A percentile compares a stretch with the other conserved stretches of the same genome.
Conservation (phyloP, 2,329 filamentous ascomycete genomes). For the Beauveria australis region DNA sequence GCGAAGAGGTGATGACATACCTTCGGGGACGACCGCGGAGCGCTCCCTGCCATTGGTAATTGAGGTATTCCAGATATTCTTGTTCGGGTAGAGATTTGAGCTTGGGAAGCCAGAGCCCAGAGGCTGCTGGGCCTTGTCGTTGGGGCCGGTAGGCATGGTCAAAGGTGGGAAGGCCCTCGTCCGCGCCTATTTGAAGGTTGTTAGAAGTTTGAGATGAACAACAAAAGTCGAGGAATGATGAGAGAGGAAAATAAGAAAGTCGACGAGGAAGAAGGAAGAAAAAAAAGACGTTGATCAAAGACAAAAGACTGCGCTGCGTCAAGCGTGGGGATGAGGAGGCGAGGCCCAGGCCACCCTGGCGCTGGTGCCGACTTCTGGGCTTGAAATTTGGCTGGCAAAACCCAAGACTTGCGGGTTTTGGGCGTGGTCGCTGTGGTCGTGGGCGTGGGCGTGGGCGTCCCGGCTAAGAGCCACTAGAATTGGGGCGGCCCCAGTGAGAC, state of each 20-base stretch:
- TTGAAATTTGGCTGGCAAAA: conserved; percentile 3
- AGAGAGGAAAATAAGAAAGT: neutral
- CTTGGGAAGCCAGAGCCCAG: conserved; percentile 32
- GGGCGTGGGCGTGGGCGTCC: neutral
- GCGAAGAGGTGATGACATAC: conserved; percentile 27
- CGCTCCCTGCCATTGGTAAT: conserved; percentile 33
- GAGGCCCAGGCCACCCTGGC: neutral
- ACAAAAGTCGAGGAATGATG: conserved; percentile 8
- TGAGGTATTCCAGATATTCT: conserved; percentile 33
- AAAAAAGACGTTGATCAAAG: neutral
- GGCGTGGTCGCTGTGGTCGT: no score
- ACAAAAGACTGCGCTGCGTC: conserved; percentile 12
- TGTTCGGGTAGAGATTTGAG: conserved; percentile 28
- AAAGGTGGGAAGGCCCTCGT: conserved; percentile 31
- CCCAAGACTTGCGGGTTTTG: conserved; percentile 10
- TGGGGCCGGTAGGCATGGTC: conserved; percentile 26
- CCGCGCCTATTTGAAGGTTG: conserved; percentile 22
- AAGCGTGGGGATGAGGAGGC: conserved; percentile 1
- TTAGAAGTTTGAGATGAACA: neutral
- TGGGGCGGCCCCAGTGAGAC: neutral
- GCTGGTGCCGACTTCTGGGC: neutral
- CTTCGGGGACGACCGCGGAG: conserved; percentile 35
- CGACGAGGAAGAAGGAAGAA: neutral
- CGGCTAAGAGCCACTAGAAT: conserved; percentile 4
- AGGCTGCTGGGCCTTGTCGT: conserved; percentile 26